Evolutionary conservation across 345 rosid genomes (phyloP).

Genomic region (Acer campestre): DNA sequence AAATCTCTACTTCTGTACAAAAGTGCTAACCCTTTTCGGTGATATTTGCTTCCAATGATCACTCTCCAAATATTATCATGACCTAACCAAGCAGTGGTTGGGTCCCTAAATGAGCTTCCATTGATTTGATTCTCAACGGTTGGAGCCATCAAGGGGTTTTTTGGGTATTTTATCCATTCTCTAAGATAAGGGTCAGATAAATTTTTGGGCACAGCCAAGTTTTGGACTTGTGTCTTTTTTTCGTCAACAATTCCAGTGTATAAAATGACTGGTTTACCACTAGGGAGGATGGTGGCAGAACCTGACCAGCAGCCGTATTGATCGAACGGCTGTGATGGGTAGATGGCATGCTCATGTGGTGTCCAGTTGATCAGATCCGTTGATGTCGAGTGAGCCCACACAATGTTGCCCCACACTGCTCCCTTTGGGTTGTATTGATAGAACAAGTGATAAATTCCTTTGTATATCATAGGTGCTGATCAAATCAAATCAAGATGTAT

Average conservation of each 20-base stretch:
- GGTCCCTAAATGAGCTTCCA: conserved; percentile 73
- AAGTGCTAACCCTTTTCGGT: conserved; percentile 47
- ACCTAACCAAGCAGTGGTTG: conserved; percentile 80
- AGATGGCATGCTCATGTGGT: conserved; percentile 57
- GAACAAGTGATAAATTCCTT: conserved; percentile 72
- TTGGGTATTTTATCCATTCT: conserved; percentile 61
- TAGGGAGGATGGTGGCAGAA: conserved; percentile 57
- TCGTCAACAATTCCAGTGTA: conserved; percentile 59
- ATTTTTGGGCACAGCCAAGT: conserved; percentile 64
- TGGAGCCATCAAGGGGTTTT: conserved; percentile 63
- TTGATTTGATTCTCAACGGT: conserved; percentile 37
- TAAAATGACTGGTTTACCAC: conserved; percentile 55
- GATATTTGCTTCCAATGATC: conserved; percentile 52
- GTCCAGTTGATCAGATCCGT: conserved; percentile 68
- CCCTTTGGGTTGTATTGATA: conserved; percentile 77
- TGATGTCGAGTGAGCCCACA: conserved; percentile 90
- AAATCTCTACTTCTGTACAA: conserved; percentile 42
- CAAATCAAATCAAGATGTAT: no score
- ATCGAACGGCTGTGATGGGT: conserved; percentile 56
- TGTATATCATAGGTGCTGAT: conserved; percentile 70
- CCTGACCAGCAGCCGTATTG: conserved; percentile 79
- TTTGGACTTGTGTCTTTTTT: conserved; percentile 50
- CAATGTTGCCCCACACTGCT: conserved; percentile 72
- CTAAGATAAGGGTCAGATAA: conserved; percentile 60
- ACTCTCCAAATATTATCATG: conserved; percentile 59